Evolutionary conservation across 495 filamentous ascomycete species (phyloP), one percentile per base, ranked within the genome.

Genomic region (Lepidopterella palustris): DNA sequence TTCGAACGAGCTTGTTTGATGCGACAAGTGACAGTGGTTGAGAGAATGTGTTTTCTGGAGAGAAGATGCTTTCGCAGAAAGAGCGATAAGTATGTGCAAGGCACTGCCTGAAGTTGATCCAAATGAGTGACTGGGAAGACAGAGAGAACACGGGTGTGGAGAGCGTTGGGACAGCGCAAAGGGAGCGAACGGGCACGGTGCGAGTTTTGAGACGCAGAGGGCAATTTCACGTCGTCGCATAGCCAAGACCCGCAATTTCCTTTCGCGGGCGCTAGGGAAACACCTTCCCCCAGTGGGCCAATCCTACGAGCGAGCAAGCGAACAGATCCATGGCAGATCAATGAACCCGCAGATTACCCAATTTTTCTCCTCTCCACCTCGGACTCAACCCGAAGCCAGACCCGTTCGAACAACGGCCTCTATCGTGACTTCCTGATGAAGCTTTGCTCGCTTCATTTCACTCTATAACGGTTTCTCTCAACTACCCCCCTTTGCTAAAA

Each of bases 61-160:
- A 15, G 47, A 8, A 50, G 45, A 49, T 4, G 15, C 21, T 50
- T 24, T 50, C 20, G 20, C 47, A 25, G 47, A 66, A 57, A 53
- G 63, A 60, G 59, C 55, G n/a, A n/a, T n/a, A n/a, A n/a, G 59
- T 66, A 59, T 40, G 47, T 42, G 59, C 42, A 32, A 48, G 55
- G 59, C 53, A 40, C 59, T 59, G 63, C 63, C 63, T 51, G 55
- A 60, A 55, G 18, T 15, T 26, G 15, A 15, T 15, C 26, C 47
- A 50, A 50, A 50, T 2, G 47, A 50, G 47, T 50, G 47, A 50
- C 47, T 50, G 47, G 15, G 24, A 25, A 2, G 35, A 18, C 9
- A 18, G 35, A 3, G 35, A 42, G 3, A 18, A 42, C 18, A 10
- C 35, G 35, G 10, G 3, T 11, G 2, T 3, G 18, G 25, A 5